These are phyloP conservation scores for Ceratocystiopsis sp. DNA, from an alignment of 2,329 filamentous ascomycete species.

Conservation along the genomic window DNA sequence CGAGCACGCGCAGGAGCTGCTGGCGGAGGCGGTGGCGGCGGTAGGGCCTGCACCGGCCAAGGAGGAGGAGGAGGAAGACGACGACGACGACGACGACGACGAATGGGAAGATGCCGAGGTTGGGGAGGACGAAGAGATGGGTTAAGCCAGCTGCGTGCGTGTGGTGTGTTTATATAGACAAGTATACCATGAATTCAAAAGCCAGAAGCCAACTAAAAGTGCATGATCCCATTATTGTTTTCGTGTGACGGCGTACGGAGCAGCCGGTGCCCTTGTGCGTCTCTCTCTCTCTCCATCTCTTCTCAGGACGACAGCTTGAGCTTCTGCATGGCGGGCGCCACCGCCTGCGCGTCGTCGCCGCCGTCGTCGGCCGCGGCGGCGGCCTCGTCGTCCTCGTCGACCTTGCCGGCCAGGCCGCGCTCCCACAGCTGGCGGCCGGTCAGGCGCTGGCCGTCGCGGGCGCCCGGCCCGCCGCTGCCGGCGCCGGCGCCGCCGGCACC, in stretches of 20 bases:
- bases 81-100: slow-evolving; percentile 36
- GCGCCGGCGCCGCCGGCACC: slow-evolving; percentile 24
- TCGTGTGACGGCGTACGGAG: no score
- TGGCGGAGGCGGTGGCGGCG: slow-evolving; percentile 44
- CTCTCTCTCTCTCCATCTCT: no score
- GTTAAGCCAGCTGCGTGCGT: no score
- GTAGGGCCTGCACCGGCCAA: slow-evolving; percentile 42
- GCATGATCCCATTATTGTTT: no score
- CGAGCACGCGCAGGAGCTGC: slow-evolving; percentile 57
- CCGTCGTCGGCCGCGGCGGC: slow-evolving; percentile 44
- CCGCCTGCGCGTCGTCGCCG: slow-evolving; percentile 43
- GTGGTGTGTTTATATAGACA: no score
- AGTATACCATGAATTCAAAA: no score
- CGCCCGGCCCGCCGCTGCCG: slow-evolving; percentile 50
- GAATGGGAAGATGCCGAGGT: slow-evolving; percentile 30
- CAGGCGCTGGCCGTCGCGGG: slow-evolving; percentile 36
- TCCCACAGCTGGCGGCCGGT: slow-evolving; percentile 68
- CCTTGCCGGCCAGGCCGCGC: slow-evolving; percentile 50
- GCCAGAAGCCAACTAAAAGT: no score
- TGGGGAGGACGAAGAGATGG: slow-evolving; percentile 28
- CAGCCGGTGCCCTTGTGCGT: no score
- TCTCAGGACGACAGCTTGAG: slow-evolving; percentile 37
- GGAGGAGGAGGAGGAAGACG: slow-evolving; percentile 32
- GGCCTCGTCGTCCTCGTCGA: slow-evolving; percentile 40
- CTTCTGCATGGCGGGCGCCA: slow-evolving; percentile 40